phyloP scores from a whole-genome alignment of 306 rosid species.

The Trifolium fragiferum region DNA sequence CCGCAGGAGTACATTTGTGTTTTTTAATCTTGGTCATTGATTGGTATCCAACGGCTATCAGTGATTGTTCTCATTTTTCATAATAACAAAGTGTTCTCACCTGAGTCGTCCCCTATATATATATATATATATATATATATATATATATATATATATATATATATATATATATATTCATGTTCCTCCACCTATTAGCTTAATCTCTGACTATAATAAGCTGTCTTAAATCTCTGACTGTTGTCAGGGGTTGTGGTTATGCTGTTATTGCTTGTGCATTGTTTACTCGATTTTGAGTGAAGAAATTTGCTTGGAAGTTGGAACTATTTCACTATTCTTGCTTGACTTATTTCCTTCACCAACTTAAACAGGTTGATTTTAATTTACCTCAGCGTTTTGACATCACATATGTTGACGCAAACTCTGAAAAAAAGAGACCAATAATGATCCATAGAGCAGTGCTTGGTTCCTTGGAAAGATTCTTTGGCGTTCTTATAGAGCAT shows the following conservation, averaged over 20 bases:
- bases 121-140: too few species aligned
- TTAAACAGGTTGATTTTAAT: conserved; percentile 88
- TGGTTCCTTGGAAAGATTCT: conserved; percentile 96
- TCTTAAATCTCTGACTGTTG: neutral
- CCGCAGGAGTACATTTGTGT: too few species aligned
- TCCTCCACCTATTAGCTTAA: neutral
- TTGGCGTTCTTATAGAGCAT: conserved; percentile 93
- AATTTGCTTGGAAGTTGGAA: conserved; percentile 2
- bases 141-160: too few species aligned
- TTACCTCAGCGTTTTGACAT: conserved; percentile 93
- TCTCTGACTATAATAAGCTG: conserved; percentile 13
- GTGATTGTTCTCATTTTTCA: too few species aligned
- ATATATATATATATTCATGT: neutral
- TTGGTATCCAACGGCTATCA: too few species aligned
- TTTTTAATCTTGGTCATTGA: too few species aligned
- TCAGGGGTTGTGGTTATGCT: neutral
- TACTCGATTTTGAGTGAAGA: conserved; percentile 22
- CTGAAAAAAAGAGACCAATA: conserved; percentile 85
- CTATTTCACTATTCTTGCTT: conserved; percentile 30
- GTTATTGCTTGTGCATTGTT: conserved; percentile 14
- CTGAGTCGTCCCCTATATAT: too few species aligned
- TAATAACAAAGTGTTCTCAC: too few species aligned
- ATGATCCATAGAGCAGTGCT: conserved; percentile 98
- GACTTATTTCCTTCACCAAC: conserved; percentile 7
- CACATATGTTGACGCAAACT: conserved; percentile 82